Conservation (phyloP, 352 stramenopile genomes). For the Albugo laibachii region DNA sequence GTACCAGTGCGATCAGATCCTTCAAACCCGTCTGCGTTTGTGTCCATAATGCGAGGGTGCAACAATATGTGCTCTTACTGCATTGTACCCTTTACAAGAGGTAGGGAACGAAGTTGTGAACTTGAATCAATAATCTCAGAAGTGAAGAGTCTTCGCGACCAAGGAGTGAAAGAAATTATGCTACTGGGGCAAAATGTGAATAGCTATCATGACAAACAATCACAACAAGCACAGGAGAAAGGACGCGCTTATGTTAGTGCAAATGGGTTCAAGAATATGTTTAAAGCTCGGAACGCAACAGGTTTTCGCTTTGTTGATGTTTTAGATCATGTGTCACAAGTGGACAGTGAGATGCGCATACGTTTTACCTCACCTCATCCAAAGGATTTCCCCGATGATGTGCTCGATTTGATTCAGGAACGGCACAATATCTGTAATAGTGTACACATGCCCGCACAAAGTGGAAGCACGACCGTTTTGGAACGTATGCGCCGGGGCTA, state of each 20-base stretch:
- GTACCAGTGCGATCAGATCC: slow-evolving; percentile 80
- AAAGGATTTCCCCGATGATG: slow-evolving; percentile 94
- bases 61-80: slow-evolving; percentile 99
- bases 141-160: slow-evolving; percentile 67
- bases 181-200: slow-evolving; percentile 99
- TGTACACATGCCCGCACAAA: slow-evolving; percentile 97
- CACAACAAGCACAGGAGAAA: slow-evolving; percentile 31
- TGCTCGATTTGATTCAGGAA: slow-evolving; percentile 81
- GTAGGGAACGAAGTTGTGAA: slow-evolving; percentile 84
- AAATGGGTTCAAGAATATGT: slow-evolving; percentile 91
- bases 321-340: slow-evolving; percentile 82
- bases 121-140: slow-evolving; percentile 91
- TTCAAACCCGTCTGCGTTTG: slow-evolving; percentile 82
- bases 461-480: slow-evolving; percentile 73
- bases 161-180: slow-evolving; percentile 94
- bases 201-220: slow-evolving; percentile 93
- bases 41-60: slow-evolving; percentile 98
- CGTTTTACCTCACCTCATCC: slow-evolving; percentile 98
- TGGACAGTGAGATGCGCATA: slow-evolving; percentile 92
- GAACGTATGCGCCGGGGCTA: slow-evolving; percentile 93
- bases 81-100: slow-evolving; percentile 98
- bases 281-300: slow-evolving; percentile 58
- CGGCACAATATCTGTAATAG: slow-evolving; percentile 92
- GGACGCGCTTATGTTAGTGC: slow-evolving; percentile 71
- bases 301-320: slow-evolving; percentile 96